Base-by-base conservation (phyloP, 192 early-diverging fungal genomes). In the Rhizophagus sp. region DNA sequence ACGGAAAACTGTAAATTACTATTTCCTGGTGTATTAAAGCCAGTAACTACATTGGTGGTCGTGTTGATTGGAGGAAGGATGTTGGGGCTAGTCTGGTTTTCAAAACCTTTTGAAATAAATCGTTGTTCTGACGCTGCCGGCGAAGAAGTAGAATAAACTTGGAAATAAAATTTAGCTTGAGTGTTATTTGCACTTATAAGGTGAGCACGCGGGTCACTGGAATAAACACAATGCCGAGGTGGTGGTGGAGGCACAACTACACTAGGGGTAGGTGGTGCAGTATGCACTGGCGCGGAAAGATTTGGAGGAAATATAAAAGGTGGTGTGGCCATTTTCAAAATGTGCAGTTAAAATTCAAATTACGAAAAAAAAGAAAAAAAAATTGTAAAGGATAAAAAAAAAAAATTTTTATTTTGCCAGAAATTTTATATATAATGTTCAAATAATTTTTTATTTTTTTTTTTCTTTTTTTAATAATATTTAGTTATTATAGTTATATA, bases 141-240 rank as follows among this genome's bases (percentile, higher is more conserved):
- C 1, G 44, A 73, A 50, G 68, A 39, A 19, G 52, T 65, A 10
- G 44, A 50, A 73, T 25, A 73, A 52, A 72, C 4, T 49, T 72
- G 70, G 49, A 73, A 24, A 25, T 73, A 73, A 70, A 70, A 44
- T 44, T 70, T 70, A 13, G 34, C 12, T 8, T 39, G 34, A 12
- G 36, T 36, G 36, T 44, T 27, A 50, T 64, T 76, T 24, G 52
- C 24, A 19, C 75, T 76, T 63, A 76, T 76, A 9, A 63, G 15
- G 25, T 76, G 75, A 63, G 75, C 75, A 6, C 62, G 33, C 11
- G 75, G 75, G 61, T 76, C 75, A 76, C 75, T 76, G 2, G 75
- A 76, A 24, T 76, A 76, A 27, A 76, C 75, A 30, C 36, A 7
- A 34, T 62, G 34, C 15, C 34, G 57, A 63, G 61, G 75, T 12